Conservation (phyloP, 2,329 filamentous ascomycete genomes). For the Setomelanomma holmii region DNA sequence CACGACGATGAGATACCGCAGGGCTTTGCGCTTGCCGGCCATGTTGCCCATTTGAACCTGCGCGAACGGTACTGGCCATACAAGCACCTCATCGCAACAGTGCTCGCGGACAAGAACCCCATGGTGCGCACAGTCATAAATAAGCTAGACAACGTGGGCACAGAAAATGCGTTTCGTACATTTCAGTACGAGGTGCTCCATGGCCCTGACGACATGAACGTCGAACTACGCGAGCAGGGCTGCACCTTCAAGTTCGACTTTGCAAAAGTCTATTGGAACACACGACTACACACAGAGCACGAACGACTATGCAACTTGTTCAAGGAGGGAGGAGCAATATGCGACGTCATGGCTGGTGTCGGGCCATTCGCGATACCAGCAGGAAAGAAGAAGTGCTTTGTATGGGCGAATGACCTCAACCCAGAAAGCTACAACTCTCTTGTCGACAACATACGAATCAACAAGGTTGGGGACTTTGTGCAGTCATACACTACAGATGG, state of each 20-base stretch:
- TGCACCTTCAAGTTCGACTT: slow-evolving; percentile 95
- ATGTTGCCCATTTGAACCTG: slow-evolving; percentile 94
- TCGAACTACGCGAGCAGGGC: slow-evolving; percentile 79
- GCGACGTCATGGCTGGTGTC: slow-evolving; percentile 96
- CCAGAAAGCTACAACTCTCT: slow-evolving; percentile 83
- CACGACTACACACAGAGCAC: slow-evolving; percentile 87
- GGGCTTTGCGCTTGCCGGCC: slow-evolving; percentile 87
- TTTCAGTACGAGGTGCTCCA: slow-evolving; percentile 91
- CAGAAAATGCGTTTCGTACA: slow-evolving; percentile 84
- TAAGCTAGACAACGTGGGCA: slow-evolving; percentile 88
- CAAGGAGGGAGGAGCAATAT: slow-evolving; percentile 84
- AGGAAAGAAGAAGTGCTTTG: slow-evolving; percentile 87
- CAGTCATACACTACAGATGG: slow-evolving; percentile 83
- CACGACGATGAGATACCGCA: slow-evolving; percentile 80
- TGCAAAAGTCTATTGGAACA: slow-evolving; percentile 98
- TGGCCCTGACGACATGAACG: slow-evolving; percentile 81
- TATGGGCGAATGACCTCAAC: slow-evolving; percentile 97
- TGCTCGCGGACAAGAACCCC: slow-evolving; percentile 89
- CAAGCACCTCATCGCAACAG: slow-evolving; percentile 82
- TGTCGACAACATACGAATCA: slow-evolving; percentile 71
- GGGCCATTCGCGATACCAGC: slow-evolving; percentile 94
- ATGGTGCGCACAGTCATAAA: slow-evolving; percentile 89
- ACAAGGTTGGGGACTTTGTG: slow-evolving; percentile 80
- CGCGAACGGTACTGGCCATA: slow-evolving; percentile 83
- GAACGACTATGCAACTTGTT: slow-evolving; percentile 79